Base-by-base conservation (phyloP, 148 eudicot species). In the Rhododendron ferrugineum region DNA sequence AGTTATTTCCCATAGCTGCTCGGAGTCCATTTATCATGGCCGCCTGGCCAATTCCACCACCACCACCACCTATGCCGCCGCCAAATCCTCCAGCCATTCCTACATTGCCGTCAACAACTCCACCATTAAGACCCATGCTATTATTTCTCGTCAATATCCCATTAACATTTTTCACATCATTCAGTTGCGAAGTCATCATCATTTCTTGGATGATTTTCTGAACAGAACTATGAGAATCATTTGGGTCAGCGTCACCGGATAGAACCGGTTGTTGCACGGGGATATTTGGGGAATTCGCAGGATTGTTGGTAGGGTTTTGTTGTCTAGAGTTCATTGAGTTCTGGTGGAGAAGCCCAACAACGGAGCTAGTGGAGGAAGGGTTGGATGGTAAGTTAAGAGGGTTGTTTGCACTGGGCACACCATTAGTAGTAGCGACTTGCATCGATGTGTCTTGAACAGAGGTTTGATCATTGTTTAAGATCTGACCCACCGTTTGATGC, bases 171-270 rank as follows among this genome's bases (percentile, higher is more conserved):
- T 96, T 96, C 85, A 90, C 84, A n/a, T 93, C 94, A 86, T 85
- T 90, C 22, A 92, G 85, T 60, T 93, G 98, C 23, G 91, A 89
- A 11, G 92, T 89, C 91, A 91, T 90, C 97, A 93, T 94, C 96
- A 96, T 92, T 50, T 94, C 97, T 23, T 96, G 94, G 80, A 96
- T 89, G 37, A 94, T 90, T 88, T 97, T 97, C 87, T 97, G 98
- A 26, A 94, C 97, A 16, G 98, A 95, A 84, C 94, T 93, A 84
- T 95, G 96, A 28, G 96, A 89, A 75, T 95, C 98, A 49, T 86
- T 91, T 0, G 89, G 90, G 75, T 93, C 93, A 11, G 87, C 93
- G 14, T 94, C 93, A 75, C 90, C 88, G 4, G 94, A 92, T 46
- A 89, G 87, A 40, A 91, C 84, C 1, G 93, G 89, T 85, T 89